A percentile compares a stretch with the other conserved stretches of the same genome.
These are phyloP conservation scores for Escallonia herrerae DNA, from an alignment of 129 eudicot genomes.

Conservation along the genomic window DNA sequence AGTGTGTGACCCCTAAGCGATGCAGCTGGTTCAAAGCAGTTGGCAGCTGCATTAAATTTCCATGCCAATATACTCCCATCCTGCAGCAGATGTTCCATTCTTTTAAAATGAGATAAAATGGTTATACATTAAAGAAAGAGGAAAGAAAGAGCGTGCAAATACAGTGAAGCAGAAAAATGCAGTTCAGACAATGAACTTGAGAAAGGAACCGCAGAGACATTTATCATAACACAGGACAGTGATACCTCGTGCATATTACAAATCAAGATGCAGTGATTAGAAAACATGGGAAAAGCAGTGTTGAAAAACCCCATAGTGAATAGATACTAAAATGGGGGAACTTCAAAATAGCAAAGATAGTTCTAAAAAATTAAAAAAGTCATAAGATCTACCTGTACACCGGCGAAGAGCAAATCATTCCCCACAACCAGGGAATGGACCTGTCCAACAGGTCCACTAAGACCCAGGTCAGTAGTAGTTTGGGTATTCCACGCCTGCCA, in stretches of 20 bases:
- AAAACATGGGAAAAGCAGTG: too few species aligned
- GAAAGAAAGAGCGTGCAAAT: not conserved
- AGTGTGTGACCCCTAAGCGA: constrained; percentile 80
- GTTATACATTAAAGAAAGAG: not conserved
- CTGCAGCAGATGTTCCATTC: constrained; percentile 28
- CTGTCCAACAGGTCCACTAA: constrained; percentile 91
- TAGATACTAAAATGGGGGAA: too few species aligned
- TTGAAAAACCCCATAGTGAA: too few species aligned
- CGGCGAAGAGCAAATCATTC: constrained; percentile 79
- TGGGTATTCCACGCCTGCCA: constrained; percentile 91
- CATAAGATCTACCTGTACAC: constrained; percentile 55
- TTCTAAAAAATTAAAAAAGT: not conserved
- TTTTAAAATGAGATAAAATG: not conserved
- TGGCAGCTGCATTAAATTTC: constrained; percentile 67
- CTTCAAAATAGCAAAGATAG: too few species aligned
- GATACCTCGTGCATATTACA: too few species aligned
- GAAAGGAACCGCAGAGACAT: too few species aligned
- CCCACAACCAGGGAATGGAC: constrained; percentile 88
- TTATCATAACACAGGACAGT: too few species aligned
- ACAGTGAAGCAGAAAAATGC: too few species aligned
- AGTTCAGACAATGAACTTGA: too few species aligned
- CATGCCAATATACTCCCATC: constrained; percentile 89
- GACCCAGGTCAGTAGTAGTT: constrained; percentile 61
- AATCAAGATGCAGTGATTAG: too few species aligned
- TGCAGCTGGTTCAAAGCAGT: constrained; percentile 91